phyloP scores from a whole-genome alignment of 2,329 filamentous ascomycete species.

The Trichoderma oligosporum region DNA sequence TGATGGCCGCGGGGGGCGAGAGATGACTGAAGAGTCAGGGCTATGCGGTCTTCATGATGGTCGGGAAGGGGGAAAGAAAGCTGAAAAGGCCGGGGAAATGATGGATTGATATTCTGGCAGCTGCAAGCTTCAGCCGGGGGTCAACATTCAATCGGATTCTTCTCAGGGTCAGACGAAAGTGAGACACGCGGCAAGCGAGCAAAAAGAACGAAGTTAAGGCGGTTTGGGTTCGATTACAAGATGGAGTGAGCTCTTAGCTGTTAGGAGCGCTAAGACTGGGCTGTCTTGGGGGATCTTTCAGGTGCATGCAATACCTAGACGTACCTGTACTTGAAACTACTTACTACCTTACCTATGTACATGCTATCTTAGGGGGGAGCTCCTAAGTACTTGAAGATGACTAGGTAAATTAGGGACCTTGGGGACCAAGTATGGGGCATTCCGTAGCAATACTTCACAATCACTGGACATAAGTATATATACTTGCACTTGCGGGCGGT shows the following conservation, averaged over 20 bases:
- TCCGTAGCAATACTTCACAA: too few relatives aligned
- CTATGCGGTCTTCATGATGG: slow-evolving; percentile 15
- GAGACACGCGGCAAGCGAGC: neutral
- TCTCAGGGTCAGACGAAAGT: slow-evolving; percentile 8
- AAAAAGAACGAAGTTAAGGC: neutral
- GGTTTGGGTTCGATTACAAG: slow-evolving; percentile 11
- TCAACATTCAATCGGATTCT: neutral
- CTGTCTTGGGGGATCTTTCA: too few relatives aligned
- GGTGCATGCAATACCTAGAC: too few relatives aligned
- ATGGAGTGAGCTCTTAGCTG: neutral
- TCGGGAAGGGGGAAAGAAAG: neutral
- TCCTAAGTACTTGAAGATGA: too few relatives aligned
- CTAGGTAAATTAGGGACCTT: too few relatives aligned
- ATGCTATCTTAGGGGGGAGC: too few relatives aligned
- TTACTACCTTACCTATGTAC: too few relatives aligned
- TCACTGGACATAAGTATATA: too few relatives aligned
- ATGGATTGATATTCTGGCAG: slow-evolving; percentile 1
- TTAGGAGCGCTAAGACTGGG: too few relatives aligned
- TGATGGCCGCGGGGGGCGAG: slow-evolving; percentile 7
- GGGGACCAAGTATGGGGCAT: too few relatives aligned
- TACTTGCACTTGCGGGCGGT: neutral
- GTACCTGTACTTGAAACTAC: too few relatives aligned
- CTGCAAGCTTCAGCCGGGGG: neutral
- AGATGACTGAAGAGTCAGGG: neutral
- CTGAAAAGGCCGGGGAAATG: neutral